A percentile compares a stretch with the other conserved stretches of the same genome.
Conservation (phyloP, 306 rosid genomes). For the Vigna radiata region DNA sequence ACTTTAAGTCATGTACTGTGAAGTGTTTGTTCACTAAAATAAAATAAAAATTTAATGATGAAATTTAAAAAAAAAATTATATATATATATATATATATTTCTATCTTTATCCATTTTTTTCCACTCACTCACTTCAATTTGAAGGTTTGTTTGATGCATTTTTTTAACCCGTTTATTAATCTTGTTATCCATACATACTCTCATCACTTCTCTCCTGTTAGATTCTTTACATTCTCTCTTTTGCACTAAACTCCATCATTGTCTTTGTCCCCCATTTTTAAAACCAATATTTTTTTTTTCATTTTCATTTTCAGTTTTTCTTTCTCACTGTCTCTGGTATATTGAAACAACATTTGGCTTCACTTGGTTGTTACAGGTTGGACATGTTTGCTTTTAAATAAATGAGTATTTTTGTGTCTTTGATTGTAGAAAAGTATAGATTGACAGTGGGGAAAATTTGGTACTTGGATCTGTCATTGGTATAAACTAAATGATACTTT, state of each 20-base stretch:
- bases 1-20: no score
- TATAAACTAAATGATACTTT: no score
- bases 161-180: slow-evolving; percentile 52
- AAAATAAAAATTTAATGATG: no score
- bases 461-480: no score
- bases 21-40: no score
- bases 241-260: slow-evolving; percentile 29
- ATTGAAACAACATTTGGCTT: slow-evolving; percentile 39
- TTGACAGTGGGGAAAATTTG: no score
- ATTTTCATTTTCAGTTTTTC: neutral
- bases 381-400: no score
- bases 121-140: slow-evolving; percentile 37
- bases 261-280: slow-evolving; percentile 35
- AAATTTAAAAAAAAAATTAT: no score
- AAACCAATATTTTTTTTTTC: neutral
- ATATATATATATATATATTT: no score
- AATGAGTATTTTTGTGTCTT: no score
- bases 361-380: slow-evolving; percentile 32
- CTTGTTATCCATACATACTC: slow-evolving; percentile 57
- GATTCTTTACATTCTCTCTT: slow-evolving; percentile 44
- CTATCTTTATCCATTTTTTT: slow-evolving; percentile 53
- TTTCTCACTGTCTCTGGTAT: neutral
- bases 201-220: slow-evolving; percentile 61
- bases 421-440: no score
- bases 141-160: slow-evolving; percentile 19